A percentile compares a stretch with the other conserved stretches of the same genome.
Evolutionary conservation across 345 rosid species (phyloP).

Genomic region (Euphorbia pulcherrima): DNA sequence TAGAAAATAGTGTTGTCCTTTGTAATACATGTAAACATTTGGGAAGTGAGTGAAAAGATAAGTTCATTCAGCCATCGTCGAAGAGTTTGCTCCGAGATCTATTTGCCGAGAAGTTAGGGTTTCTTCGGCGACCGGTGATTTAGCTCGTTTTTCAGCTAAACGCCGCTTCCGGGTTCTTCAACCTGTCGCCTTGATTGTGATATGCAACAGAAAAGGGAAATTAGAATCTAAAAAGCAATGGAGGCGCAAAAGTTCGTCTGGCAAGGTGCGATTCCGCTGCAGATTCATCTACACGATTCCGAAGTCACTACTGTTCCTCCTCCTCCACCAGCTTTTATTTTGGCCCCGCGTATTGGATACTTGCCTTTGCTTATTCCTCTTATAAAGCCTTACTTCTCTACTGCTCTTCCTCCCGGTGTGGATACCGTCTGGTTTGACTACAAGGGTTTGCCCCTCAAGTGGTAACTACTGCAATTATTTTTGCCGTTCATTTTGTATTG

Average conservation of each 20-base stretch:
- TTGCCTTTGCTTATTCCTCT: constrained; percentile 63
- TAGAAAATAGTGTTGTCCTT: not conserved
- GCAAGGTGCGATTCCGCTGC: constrained; percentile 91
- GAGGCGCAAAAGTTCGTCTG: constrained; percentile 69
- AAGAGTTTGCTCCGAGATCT: not conserved
- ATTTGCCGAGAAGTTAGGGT: not conserved
- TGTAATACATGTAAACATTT: not conserved
- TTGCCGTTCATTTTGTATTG: not conserved
- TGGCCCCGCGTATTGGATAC: constrained; percentile 82
- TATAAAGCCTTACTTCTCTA: constrained; percentile 70
- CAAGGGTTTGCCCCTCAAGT: constrained; percentile 84
- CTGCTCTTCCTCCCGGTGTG: constrained; percentile 77
- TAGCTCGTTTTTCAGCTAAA: not conserved
- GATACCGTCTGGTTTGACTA: constrained; percentile 92
- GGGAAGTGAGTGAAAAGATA: not conserved
- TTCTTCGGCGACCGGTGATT: not conserved
- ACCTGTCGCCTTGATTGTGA: not conserved
- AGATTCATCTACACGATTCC: constrained; percentile 78
- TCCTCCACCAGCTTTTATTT: constrained; percentile 71
- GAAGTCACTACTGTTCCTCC: constrained; percentile 85
- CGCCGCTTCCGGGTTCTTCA: not conserved
- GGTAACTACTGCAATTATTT: constrained; percentile 35
- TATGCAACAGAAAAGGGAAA: not conserved
- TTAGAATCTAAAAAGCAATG: constrained; percentile 17
- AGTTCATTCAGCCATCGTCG: not conserved